Base-by-base conservation (phyloP, 1,284 basidiomycete species). In the Caloboletus inedulis region DNA sequence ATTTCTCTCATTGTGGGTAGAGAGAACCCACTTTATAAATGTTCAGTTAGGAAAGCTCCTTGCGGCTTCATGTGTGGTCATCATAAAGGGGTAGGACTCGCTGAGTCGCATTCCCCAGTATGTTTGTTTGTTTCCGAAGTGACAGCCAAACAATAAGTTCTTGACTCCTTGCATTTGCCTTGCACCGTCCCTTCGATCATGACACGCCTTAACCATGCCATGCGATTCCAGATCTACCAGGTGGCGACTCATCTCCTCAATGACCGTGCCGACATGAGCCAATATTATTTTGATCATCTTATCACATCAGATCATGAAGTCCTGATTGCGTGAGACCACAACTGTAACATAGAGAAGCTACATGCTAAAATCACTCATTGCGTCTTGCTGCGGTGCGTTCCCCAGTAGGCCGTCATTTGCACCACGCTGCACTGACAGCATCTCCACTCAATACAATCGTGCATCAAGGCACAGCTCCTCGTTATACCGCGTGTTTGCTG, bases 261-360 rank as follows among this genome's bases (percentile, higher is more conserved):
- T 42, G 41, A 29, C 36, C 21, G 21, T 50, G 34, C 49, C 33
- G 39, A 43, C 29, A 41, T 16, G 48, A 36, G 2, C 25, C 19
- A 25, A 23, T 35, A 25, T 55, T 56, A 39, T 43, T 16, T 41
- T 25, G 9, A 51, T 34, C 39, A 58, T 56, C 52, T 65, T 65
- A 67, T 67, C 65, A 18, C 18, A 59, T 65, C 34, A 35, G 9
- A 63, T 65, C 65, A 64, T 58, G 59, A 55, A 55, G 19, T 57
- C 37, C 50, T 53, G 50, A 53, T 54, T 52, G 44, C 37, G 33
- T 27, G 25, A 53, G 36, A 51, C 53, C 25, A 31, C 33, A 18
- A 34, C 21, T 36, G 25, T 59, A 48, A 54, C 49, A 43, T 45
- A 27, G 27, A 53, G 47, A 62, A 52, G 44, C 36, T 61, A 65